phyloP scores from a whole-genome alignment of 495 filamentous ascomycete species.

The Aspergillus sclerotioniger region DNA sequence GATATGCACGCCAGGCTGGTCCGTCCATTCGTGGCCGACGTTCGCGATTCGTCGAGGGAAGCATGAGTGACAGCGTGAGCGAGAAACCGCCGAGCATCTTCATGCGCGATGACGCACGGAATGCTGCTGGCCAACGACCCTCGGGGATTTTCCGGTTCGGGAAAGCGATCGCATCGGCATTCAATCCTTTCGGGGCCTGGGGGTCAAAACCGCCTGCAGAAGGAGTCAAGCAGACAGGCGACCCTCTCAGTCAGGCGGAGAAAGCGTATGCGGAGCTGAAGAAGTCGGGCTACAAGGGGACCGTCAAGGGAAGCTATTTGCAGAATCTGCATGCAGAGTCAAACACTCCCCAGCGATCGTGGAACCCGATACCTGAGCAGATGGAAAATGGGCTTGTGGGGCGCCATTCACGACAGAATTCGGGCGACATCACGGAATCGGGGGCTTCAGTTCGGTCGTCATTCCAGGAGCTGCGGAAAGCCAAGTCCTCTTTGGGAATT shows the following conservation, averaged over 20 bases:
- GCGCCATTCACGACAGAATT: slow-evolving; percentile 25
- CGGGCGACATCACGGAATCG: slow-evolving; percentile 20
- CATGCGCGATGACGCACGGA: slow-evolving; percentile 45
- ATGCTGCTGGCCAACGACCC: slow-evolving; percentile 17
- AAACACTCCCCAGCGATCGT: slow-evolving; percentile 35
- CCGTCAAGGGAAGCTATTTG: slow-evolving; percentile 39
- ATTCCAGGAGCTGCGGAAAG: slow-evolving; percentile 40
- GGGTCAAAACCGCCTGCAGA: slow-evolving; percentile 31
- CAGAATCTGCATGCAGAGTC: slow-evolving; percentile 24
- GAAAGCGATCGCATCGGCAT: slow-evolving; percentile 54
- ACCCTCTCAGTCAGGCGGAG: slow-evolving; percentile 50
- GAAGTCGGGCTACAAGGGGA: slow-evolving; percentile 53
- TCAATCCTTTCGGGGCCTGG: slow-evolving; percentile 53
- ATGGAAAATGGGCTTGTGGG: slow-evolving; percentile 27
- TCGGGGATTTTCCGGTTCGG: slow-evolving; percentile 61
- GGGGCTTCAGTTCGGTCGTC: slow-evolving; percentile 35
- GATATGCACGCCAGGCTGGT: slow-evolving; percentile 19
- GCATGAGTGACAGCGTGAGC: slow-evolving; percentile 73
- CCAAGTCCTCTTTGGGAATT: slow-evolving; percentile 32
- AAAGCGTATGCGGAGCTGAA: slow-evolving; percentile 62
- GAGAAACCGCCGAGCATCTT: slow-evolving; percentile 64
- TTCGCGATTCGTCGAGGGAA: slow-evolving; percentile 69
- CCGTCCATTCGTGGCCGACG: slow-evolving; percentile 36
- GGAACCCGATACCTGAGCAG: slow-evolving; percentile 39
- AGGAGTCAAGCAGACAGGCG: slow-evolving; percentile 31